Conservation (phyloP, 257 asterid species). For the Solanum appendiculatum region DNA sequence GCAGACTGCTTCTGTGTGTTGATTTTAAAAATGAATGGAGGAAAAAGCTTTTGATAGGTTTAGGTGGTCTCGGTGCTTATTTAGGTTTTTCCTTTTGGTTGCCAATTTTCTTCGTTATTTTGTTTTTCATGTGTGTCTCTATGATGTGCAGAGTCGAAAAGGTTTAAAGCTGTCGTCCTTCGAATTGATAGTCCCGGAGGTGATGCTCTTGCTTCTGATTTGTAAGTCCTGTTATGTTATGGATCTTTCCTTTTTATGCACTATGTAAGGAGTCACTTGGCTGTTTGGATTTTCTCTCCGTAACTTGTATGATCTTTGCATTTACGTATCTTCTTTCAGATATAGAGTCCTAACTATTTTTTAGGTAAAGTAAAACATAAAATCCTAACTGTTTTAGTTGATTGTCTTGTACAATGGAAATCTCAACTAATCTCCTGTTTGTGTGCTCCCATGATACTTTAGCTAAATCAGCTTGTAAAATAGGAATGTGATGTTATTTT, state of each 20-base stretch:
- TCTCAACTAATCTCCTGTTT: neutral
- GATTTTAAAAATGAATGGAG: neutral
- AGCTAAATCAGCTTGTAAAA: neutral
- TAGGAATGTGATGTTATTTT: neutral
- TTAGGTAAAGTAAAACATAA: neutral
- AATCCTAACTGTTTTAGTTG: neutral
- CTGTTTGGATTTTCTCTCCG: neutral
- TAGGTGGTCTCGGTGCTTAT: neutral
- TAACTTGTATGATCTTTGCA: neutral
- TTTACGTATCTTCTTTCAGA: neutral
- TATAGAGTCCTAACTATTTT: neutral
- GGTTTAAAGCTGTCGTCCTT: constrained; percentile 75
- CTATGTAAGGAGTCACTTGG: neutral
- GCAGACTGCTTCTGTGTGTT: neutral
- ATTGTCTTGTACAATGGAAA: neutral
- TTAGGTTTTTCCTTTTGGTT: neutral
- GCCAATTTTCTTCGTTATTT: neutral
- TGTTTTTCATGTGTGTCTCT: neutral
- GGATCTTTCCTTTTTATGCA: neutral
- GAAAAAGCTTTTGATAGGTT: neutral
- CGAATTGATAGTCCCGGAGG: constrained; percentile 99
- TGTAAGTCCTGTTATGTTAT: constrained; percentile 43
- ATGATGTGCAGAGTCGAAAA: constrained; percentile 63
- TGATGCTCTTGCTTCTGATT: constrained; percentile 98
- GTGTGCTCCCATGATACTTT: neutral